These are phyloP conservation scores for Debaryomyces sp. DNA, from an alignment of 1,139 yeast species.

Conservation along the genomic window DNA sequence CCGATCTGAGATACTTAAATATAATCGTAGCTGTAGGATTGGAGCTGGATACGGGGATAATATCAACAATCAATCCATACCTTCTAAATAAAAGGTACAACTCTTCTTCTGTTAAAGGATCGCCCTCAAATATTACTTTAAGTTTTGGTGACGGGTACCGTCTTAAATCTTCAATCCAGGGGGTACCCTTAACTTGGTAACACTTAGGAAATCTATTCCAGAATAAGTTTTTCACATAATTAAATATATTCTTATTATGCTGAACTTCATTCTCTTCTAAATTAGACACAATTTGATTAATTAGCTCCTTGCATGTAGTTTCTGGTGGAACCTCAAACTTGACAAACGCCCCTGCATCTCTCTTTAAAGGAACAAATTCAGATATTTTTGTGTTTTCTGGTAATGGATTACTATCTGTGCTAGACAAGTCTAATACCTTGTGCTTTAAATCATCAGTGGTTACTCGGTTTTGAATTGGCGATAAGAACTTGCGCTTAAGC, in stretches of 20 bases:
- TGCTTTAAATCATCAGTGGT: constrained; percentile 22
- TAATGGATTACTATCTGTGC: constrained; percentile 27
- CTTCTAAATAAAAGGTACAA: constrained; percentile 80
- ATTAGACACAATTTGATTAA: constrained; percentile 52
- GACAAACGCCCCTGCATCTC: constrained; percentile 95
- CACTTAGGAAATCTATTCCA: constrained; percentile 42
- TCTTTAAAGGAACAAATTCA: constrained; percentile 63
- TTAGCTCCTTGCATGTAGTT: constrained; percentile 51
- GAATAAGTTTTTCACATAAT: constrained; percentile 18
- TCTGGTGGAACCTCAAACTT: constrained; percentile 64
- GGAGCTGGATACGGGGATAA: constrained; percentile 49
- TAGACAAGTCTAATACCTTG: constrained; percentile 25
- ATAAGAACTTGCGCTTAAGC: constrained; percentile 23
- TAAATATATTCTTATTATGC: constrained; percentile 33
- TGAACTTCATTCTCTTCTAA: constrained; percentile 34
- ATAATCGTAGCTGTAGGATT: constrained; percentile 52
- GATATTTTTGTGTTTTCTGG: constrained; percentile 32
- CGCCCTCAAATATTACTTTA: constrained; percentile 73
- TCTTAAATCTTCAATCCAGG: constrained; percentile 94
- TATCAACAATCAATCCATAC: constrained; percentile 82
- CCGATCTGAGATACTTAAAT: constrained; percentile 62
- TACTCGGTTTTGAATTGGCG: constrained; percentile 17
- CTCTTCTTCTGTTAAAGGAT: constrained; percentile 77
- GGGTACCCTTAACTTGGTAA: constrained; percentile 83
- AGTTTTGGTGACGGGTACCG: constrained; percentile 69